Base-by-base conservation (phyloP, 2,329 filamentous ascomycete species). In the Diplodia intermedia region DNA sequence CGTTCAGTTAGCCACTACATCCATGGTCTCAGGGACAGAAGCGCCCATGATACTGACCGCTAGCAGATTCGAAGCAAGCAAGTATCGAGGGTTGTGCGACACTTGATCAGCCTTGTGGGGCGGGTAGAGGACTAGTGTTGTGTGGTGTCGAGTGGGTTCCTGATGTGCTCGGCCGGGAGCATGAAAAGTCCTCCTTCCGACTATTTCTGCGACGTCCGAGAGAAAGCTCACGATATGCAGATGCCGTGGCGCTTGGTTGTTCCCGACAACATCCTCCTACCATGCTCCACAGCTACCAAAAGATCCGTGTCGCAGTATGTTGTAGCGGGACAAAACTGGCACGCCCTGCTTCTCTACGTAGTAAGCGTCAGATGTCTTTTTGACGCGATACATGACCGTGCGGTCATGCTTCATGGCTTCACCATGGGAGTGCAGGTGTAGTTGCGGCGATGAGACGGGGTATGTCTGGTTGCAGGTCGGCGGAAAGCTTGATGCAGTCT, bases 401-500 rank as follows among this genome's bases (percentile, higher is more conserved):
- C 40, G 33, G 40, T 20, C 18, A 43, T 20, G 18, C 18, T 11
- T 3, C 7, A 29, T 31, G 40, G 57, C 18, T 11, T 3, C 7
- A 29, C n/a, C 26, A 43, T 62, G 57, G 57, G 18, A 33, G 15
- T 62, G 57, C 40, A 20, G 54, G 3, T 15, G 57, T 15, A 60
- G 20, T 29, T 33, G 8, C 40, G 8, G 29, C 36, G 57, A 50
- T 62, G 57, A 62, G 47, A 62, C 43, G 31, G 29, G 26, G 9
- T 36, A n/a, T 26, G 57, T 8, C 26, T 18, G 26, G 40, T 20
- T 38, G 12, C 33, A 49, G 40, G n/a, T 62, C 36, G 57, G 5
- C 14, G 54, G n/a, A 50, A 49, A 15, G 26, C 57, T 20, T 62
- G 40, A 33, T 62, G 57, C 57, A 62, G 5, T n/a, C 15, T 33